Evolutionary conservation across 805 yeast genomes (phyloP).

Genomic region (Myxozyma neglecta): DNA sequence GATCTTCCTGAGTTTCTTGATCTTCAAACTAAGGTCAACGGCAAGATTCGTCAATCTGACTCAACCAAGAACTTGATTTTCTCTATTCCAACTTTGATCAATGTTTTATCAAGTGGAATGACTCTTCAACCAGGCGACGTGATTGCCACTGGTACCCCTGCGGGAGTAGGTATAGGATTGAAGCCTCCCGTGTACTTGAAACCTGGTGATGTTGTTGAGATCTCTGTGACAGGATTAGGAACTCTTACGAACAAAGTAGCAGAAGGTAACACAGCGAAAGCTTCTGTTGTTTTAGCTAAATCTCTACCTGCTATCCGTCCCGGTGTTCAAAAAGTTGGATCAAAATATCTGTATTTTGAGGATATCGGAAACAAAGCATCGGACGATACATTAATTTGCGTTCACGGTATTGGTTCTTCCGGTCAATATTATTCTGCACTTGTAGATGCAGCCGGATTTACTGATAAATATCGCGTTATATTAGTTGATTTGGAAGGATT

Average conservation of each 20-base stretch:
- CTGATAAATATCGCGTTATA: slow-evolving; percentile 14
- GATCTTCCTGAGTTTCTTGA: slow-evolving; percentile 40
- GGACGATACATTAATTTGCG: slow-evolving; percentile 8
- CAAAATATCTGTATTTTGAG: slow-evolving; percentile 19
- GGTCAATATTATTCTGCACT: slow-evolving; percentile 13
- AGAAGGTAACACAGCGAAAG: neutral
- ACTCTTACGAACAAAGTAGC: slow-evolving; percentile 15
- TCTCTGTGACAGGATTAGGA: slow-evolving; percentile 32
- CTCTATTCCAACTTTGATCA: slow-evolving; percentile 44
- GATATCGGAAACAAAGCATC: slow-evolving; percentile 16
- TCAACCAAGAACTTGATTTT: slow-evolving; percentile 52
- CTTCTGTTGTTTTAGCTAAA: neutral
- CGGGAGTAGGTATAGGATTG: slow-evolving; percentile 54
- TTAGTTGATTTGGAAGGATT: slow-evolving; percentile 22
- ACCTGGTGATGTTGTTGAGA: slow-evolving; percentile 47
- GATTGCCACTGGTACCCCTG: slow-evolving; percentile 57
- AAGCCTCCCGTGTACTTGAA: slow-evolving; percentile 46
- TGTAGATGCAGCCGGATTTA: slow-evolving; percentile 4
- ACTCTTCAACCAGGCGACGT: slow-evolving; percentile 55
- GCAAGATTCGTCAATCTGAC: slow-evolving; percentile 49
- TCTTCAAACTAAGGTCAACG: slow-evolving; percentile 49
- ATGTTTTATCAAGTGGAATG: slow-evolving; percentile 52
- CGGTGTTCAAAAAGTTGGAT: slow-evolving; percentile 13
- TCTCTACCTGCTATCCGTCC: neutral
- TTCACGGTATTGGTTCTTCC: slow-evolving; percentile 22